phyloP scores from a whole-genome alignment of 352 stramenopile genomes.

The Globisporangium paddicum region DNA sequence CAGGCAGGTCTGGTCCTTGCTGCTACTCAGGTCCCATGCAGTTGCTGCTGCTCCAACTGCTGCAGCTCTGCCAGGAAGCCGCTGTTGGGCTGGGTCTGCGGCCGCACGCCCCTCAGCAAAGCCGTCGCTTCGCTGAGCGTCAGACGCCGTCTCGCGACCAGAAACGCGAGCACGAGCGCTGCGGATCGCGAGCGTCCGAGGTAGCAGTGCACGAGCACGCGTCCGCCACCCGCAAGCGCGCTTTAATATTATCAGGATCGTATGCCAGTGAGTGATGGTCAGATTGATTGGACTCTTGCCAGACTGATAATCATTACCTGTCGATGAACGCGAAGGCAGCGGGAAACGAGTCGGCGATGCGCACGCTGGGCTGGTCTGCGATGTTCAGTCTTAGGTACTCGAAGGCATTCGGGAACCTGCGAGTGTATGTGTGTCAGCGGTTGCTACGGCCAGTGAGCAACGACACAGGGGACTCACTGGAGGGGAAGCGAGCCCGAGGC shows the following conservation, averaged over 20 bases:
- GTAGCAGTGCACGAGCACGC: slow-evolving; percentile 76
- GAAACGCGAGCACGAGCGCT: slow-evolving; percentile 60
- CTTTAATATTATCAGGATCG: no score
- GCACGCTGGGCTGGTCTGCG: slow-evolving; percentile 31
- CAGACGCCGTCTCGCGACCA: slow-evolving; percentile 38
- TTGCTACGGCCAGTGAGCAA: not conserved
- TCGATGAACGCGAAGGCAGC: slow-evolving; percentile 56
- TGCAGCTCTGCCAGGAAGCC: slow-evolving; percentile 56
- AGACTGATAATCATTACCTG: no score
- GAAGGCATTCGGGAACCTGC: slow-evolving; percentile 44
- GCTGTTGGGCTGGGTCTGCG: slow-evolving; percentile 58
- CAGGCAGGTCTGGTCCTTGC: no score
- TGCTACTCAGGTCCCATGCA: not conserved
- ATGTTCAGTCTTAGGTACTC: slow-evolving; percentile 50
- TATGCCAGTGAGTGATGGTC: not conserved
- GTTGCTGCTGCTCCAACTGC: slow-evolving; percentile 23
- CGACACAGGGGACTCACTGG: slow-evolving; percentile 21
- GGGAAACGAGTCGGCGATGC: slow-evolving; percentile 44
- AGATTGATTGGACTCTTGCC: not conserved
- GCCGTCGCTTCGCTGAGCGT: slow-evolving; percentile 34
- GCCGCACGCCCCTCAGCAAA: slow-evolving; percentile 36
- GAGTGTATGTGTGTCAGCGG: not conserved
- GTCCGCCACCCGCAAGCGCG: slow-evolving; percentile 30
- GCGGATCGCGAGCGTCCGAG: slow-evolving; percentile 63
- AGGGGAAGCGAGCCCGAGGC: slow-evolving; percentile 37